A percentile compares a stretch with the other conserved stretches of the same genome.
phyloP scores from a whole-genome alignment of 257 asterid genomes.

The Henckelia pumila region DNA sequence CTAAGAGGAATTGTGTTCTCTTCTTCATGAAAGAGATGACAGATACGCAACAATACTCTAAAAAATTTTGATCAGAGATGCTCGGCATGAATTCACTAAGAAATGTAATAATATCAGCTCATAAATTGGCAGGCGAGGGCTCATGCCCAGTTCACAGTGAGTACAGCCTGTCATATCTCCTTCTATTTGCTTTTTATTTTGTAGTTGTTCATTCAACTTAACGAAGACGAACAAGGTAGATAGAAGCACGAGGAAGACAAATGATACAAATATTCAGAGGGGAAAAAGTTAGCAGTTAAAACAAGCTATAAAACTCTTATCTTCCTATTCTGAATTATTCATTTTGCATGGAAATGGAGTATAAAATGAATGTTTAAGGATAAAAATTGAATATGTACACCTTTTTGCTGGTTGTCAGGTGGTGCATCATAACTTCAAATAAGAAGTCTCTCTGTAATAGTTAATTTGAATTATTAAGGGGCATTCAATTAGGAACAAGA shows the following conservation, averaged over 20 bases:
- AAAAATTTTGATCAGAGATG: constrained; percentile 15
- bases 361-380: neutral
- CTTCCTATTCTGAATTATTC: neutral
- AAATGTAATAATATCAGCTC: constrained; percentile 14
- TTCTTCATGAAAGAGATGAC: neutral
- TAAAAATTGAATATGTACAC: neutral
- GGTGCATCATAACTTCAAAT: neutral
- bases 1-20: constrained; percentile 7
- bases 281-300: constrained; percentile 15
- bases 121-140: constrained; percentile 12
- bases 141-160: constrained; percentile 18
- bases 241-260: constrained; percentile 13
- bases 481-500: neutral
- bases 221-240: constrained; percentile 9
- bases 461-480: neutral
- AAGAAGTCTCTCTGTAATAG: neutral
- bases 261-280: neutral
- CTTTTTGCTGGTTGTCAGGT: neutral
- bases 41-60: neutral
- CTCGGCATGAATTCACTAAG: constrained; percentile 2
- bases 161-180: constrained; percentile 13
- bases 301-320: constrained; percentile 14
- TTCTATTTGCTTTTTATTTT: neutral
- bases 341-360: neutral
- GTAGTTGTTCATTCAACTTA: constrained; percentile 12